Conservation (phyloP, 2,329 filamentous ascomycete species). For the Paraphaeosphaeria minitans region DNA sequence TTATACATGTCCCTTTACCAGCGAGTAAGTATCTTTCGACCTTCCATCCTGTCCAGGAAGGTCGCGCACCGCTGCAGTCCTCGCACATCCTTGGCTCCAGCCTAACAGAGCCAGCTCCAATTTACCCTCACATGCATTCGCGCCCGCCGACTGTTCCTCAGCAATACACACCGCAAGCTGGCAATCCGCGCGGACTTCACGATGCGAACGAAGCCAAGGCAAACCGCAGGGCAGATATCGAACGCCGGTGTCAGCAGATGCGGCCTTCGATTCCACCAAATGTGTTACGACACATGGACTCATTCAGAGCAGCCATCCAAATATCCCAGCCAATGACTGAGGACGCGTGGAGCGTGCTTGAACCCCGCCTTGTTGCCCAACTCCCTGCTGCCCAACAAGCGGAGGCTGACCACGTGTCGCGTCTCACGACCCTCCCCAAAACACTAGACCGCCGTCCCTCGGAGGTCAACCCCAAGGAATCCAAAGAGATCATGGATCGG, state of each 20-base stretch:
- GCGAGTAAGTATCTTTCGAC: constrained; percentile 40
- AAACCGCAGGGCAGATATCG: constrained; percentile 70
- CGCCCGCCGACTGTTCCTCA: constrained; percentile 43
- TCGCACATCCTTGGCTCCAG: constrained; percentile 27
- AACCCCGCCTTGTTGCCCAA: constrained; percentile 70
- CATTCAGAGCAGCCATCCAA: constrained; percentile 75
- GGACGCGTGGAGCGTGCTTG: constrained; percentile 70
- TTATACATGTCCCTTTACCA: constrained; percentile 42
- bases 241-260: constrained; percentile 69
- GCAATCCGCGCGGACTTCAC: constrained; percentile 58
- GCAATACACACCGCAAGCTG: constrained; percentile 40
- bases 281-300: constrained; percentile 71
- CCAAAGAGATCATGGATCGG: constrained; percentile 66
- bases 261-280: constrained; percentile 67
- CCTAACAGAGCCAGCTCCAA: constrained; percentile 40
- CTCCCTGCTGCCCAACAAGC: constrained; percentile 66
- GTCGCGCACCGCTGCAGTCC: constrained; percentile 22
- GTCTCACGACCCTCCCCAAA: constrained; percentile 52
- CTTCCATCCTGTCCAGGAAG: constrained; percentile 21
- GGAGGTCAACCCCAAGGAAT: constrained; percentile 56
- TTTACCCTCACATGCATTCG: constrained; percentile 34
- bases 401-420: constrained; percentile 58
- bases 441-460: constrained; percentile 54
- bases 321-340: constrained; percentile 72
- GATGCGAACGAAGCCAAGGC: constrained; percentile 69